These are phyloP conservation scores for Penicillium paneum DNA, from an alignment of 2,329 filamentous ascomycete genomes.

Conservation along the genomic window DNA sequence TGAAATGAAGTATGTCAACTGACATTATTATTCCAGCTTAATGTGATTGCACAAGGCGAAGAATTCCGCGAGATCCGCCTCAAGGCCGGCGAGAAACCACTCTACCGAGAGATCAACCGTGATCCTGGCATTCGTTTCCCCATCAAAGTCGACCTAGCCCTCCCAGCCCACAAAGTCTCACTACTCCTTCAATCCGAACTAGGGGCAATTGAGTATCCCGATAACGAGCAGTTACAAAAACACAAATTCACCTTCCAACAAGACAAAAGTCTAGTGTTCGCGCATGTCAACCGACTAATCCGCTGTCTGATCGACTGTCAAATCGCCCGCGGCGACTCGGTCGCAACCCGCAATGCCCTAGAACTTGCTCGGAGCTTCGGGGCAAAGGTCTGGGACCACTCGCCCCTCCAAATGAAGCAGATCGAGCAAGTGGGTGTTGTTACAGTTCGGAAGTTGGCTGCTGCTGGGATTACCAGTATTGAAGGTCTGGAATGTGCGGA, in stretches of 20 bases:
- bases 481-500: slow-evolving; percentile 66
- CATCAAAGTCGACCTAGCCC: slow-evolving; percentile 64
- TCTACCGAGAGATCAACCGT: slow-evolving; percentile 71
- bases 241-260: slow-evolving; percentile 56
- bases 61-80: slow-evolving; percentile 73
- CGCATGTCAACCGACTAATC: slow-evolving; percentile 65
- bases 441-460: slow-evolving; percentile 69
- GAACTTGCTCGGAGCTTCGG: slow-evolving; percentile 74
- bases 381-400: slow-evolving; percentile 77
- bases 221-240: slow-evolving; percentile 56
- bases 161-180: slow-evolving; percentile 70
- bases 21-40: slow-evolving; percentile 52
- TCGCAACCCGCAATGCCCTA: slow-evolving; percentile 65
- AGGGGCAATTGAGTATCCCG: slow-evolving; percentile 61
- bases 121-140: slow-evolving; percentile 66
- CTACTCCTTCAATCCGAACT: slow-evolving; percentile 74
- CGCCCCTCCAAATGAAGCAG: slow-evolving; percentile 76
- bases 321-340: slow-evolving; percentile 59
- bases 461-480: slow-evolving; percentile 68
- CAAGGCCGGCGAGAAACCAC: slow-evolving; percentile 63
- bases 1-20: background rate
- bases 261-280: slow-evolving; percentile 64
- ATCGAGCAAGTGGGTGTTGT: slow-evolving; percentile 74
- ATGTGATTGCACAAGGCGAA: slow-evolving; percentile 61
- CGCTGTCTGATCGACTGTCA: slow-evolving; percentile 76